Evolutionary conservation across 106 monocot species (phyloP), one percentile per base, ranked within the genome.

Genomic region (Acorus calamus): DNA sequence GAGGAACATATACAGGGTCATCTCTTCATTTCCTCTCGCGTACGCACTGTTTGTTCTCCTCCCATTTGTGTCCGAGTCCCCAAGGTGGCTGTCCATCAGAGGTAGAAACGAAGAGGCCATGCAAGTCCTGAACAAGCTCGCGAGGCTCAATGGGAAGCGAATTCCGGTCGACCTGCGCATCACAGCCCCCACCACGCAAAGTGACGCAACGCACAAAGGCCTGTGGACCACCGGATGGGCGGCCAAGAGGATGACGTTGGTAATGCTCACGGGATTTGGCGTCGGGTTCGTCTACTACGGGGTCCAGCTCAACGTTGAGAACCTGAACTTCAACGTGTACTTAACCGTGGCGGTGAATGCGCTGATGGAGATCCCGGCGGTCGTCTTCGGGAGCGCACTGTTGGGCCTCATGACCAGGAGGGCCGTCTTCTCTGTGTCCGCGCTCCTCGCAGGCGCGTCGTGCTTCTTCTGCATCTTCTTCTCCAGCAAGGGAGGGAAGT

Each of bases 221-320:
- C 59, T 92, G 4, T 87, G 86, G 84, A 62, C 81, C 0, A 52
- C 77, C 6, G 61, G 52, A 51, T 87, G 87, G 92, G 92, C 92
- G 1, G 48, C 63, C 3, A 74, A 54, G 56, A 68, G 92, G 41
- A 69, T 87, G 49, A 6, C 69, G 4, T 56, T 74, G 3, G 28
- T 83, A 8, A 87, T 87, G 81, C 8, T 75, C 5, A 72, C 83
- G 0, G 83, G 84, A 4, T 77, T 87, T 12, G 87, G 84, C 0
- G 62, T 89, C 44, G 92, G 92, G 2, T 77, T 92, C 8, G 81
- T 92, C 44, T 92, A 92, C 77, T 92, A 92, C 65, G 92, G 87
- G 7, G 72, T 92, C 3, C 86, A 90, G 55, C 69, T 90, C n/a
- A 90, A 90, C 67, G 89, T 90, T 0, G 87, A 82, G 73, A 92